phyloP scores from a whole-genome alignment of 306 rosid species.

The Canavalia gladiata region DNA sequence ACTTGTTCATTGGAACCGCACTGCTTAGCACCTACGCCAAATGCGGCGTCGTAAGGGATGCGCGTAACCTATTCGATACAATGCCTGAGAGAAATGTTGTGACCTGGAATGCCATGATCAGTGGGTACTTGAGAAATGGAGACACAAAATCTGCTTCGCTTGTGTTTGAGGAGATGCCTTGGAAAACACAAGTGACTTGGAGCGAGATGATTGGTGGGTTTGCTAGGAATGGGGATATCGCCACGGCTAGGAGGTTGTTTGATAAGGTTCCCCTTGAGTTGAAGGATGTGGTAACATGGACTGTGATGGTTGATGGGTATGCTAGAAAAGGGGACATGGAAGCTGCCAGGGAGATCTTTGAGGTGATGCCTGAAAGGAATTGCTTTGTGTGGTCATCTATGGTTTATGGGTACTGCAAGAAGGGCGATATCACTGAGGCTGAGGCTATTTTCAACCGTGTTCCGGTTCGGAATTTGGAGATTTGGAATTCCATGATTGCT shows the following conservation, averaged over 20 bases:
- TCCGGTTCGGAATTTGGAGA: conserved; percentile 67
- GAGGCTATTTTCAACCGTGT: conserved; percentile 52
- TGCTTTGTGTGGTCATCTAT: conserved; percentile 79
- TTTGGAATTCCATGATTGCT: conserved; percentile 80
- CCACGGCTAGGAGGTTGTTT: conserved; percentile 63
- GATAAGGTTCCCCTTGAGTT: conserved; percentile 60
- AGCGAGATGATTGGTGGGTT: conserved; percentile 77
- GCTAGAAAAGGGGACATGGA: conserved; percentile 72
- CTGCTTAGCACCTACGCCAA: conserved; percentile 56
- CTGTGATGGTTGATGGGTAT: conserved; percentile 84
- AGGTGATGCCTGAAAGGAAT: conserved; percentile 66
- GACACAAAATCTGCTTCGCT: conserved; percentile 57
- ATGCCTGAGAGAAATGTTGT: conserved; percentile 69
- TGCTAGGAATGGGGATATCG: conserved; percentile 63
- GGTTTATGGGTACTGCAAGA: conserved; percentile 78
- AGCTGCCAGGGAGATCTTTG: conserved; percentile 70
- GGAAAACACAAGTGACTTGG: conserved; percentile 66
- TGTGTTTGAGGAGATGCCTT: conserved; percentile 62
- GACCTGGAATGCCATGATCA: conserved; percentile 76
- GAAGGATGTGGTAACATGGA: conserved; percentile 72
- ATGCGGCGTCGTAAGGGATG: conserved; percentile 54
- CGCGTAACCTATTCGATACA: conserved; percentile 59
- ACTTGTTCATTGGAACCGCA: conserved; percentile 68
- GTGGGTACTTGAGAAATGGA: conserved; percentile 63
- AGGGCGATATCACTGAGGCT: conserved; percentile 62